A percentile compares a stretch with the other conserved stretches of the same genome.
phyloP scores from a whole-genome alignment of 176 grass and related monocot genomes.

The Stipa capillata region DNA sequence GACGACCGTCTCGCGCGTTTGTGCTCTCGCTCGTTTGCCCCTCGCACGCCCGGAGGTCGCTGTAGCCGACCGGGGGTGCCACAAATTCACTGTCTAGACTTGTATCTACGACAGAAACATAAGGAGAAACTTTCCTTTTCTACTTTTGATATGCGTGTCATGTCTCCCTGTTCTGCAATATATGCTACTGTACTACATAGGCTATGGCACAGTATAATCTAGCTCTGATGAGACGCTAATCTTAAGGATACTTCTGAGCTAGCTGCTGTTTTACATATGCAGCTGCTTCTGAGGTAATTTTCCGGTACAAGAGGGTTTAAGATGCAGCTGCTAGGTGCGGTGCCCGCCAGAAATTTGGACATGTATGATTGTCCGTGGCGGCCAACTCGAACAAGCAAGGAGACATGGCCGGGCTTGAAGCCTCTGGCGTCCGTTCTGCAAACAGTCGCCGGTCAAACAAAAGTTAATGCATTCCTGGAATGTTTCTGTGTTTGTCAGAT shows the following conservation, averaged over 20 bases:
- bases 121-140: neutral
- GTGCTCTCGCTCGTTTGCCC: too few species aligned
- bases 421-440: slow-evolving; percentile 18
- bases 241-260: neutral
- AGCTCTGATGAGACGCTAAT: neutral
- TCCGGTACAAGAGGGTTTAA: too few species aligned
- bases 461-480: slow-evolving; percentile 21
- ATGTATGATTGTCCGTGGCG: slow-evolving; percentile 13
- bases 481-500: slow-evolving; percentile 29
- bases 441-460: slow-evolving; percentile 18
- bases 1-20: too few species aligned
- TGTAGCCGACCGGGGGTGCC: too few species aligned
- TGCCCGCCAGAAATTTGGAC: slow-evolving; percentile 17
- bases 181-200: neutral
- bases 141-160: neutral
- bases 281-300: neutral
- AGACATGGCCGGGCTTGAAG: slow-evolving; percentile 10
- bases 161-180: neutral
- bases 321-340: neutral
- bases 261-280: too few species aligned
- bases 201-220: neutral
- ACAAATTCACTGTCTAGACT: too few species aligned
- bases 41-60: too few species aligned
- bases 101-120: too few species aligned
- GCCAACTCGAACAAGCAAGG: slow-evolving; percentile 27